Conservation (phyloP, 163 green algal genomes). For the Smithsoniella earleae region DNA sequence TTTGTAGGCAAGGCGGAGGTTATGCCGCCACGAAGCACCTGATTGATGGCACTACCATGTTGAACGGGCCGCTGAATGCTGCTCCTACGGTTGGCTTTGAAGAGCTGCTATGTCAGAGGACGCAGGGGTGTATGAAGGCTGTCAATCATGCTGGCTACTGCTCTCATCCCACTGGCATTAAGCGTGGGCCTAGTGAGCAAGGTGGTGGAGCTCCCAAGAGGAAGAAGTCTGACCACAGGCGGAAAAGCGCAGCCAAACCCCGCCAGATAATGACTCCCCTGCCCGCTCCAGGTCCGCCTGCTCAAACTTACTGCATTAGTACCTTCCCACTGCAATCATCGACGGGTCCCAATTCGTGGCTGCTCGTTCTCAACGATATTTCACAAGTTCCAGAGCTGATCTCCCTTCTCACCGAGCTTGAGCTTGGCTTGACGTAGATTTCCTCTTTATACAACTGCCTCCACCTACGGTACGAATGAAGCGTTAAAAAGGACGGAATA, state of each 20-base stretch:
- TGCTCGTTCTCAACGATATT: too few relatives aligned
- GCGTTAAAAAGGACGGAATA: too few relatives aligned
- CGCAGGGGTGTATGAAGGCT: conserved; percentile 23
- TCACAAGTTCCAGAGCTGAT: too few relatives aligned
- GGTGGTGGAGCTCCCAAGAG: conserved; percentile 10
- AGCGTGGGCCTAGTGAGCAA: background rate
- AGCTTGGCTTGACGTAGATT: too few relatives aligned
- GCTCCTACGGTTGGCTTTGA: conserved; percentile 25
- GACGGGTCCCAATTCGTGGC: too few relatives aligned
- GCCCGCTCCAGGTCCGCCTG: background rate
- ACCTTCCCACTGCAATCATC: background rate
- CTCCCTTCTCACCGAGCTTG: too few relatives aligned
- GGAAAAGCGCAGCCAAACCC: background rate
- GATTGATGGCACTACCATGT: background rate
- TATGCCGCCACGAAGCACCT: background rate
- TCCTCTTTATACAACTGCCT: too few relatives aligned
- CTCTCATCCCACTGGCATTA: background rate
- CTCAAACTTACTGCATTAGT: background rate
- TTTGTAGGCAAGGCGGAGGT: conserved; percentile 22
- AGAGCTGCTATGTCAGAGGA: conserved; percentile 6
- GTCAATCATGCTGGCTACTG: conserved; percentile 27
- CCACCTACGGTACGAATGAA: too few relatives aligned
- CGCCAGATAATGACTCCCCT: background rate
- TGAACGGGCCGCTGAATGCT: conserved; percentile 15
- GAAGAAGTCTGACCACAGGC: background rate